Evolutionary conservation across 169 alveolate genomes (phyloP), one percentile per base, ranked within the genome.

Genomic region (Condylostoma magnum): DNA sequence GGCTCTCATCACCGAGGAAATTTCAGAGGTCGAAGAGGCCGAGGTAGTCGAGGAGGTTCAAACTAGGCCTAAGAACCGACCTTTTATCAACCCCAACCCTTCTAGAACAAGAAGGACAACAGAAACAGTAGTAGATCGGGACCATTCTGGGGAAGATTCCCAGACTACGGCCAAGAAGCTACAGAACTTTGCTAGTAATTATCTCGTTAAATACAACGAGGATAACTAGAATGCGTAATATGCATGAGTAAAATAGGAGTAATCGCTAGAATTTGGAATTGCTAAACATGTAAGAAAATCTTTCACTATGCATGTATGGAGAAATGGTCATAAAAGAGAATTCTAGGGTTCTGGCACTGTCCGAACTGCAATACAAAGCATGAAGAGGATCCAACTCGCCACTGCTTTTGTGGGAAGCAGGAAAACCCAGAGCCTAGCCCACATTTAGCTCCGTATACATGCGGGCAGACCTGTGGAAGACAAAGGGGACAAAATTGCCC

Each of bases 321-420:
- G 50, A 89, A 87, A 78, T 92, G 96, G 96, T n/a, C n/a, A n/a
- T n/a, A n/a, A 83, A 86, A 25, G 80, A 85, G 47, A 89, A 87
- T 50, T 66, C 82, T n/a, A 85, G 90, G 53, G 76, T 10, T 20
- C 36, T 78, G 94, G 91, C 79, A 84, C 50, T 88, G 94, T 50
- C 94, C 94, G 3, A 81, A 83, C 10, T 88, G 94, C 68, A 72
- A 83, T 53, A 72, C 63, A 28, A 63, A 57, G 27, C 87, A 85
- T 48, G 70, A 85, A 43, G 89, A 82, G 37, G 77, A 82, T 58
- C 96, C 96, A 6, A 77, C 70, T 50, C 89, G 89, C 77, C 37
- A 36, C 46, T 92, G 96, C 54, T 92, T 79, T 79, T 92, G 96
- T 58, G 84, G 83, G 15, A 83, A 85, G 76, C 54, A 65, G 20